Evolutionary conservation across 1,284 basidiomycete genomes (phyloP).

Genomic region (Vanrija humicola): DNA sequence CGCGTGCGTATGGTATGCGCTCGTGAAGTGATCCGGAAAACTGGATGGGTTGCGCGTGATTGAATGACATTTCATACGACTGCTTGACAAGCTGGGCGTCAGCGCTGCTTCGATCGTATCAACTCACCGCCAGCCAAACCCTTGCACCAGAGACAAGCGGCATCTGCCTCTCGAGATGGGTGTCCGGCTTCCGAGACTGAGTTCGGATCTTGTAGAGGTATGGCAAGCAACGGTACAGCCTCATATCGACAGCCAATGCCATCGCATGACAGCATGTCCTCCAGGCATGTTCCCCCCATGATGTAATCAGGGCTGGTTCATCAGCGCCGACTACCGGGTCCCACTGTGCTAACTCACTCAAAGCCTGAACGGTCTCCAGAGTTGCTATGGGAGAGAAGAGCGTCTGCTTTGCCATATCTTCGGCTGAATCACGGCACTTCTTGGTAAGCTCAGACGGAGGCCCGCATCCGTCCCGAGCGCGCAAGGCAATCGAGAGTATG

Average conservation of each 20-base stretch:
- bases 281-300: conserved; percentile 24
- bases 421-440: conserved; percentile 21
- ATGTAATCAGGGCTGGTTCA: conserved; percentile 1
- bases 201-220: conserved; percentile 15
- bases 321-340: neutral
- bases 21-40: conserved; percentile 9
- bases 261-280: conserved; percentile 26
- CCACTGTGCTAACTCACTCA: conserved; percentile 10
- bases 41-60: conserved; percentile 19
- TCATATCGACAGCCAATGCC: conserved; percentile 32
- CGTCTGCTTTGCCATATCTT: conserved; percentile 24
- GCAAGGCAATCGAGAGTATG: conserved; percentile 21
- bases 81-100: conserved; percentile 4
- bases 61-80: conserved; percentile 23
- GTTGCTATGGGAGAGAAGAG: conserved; percentile 28
- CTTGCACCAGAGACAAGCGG: conserved; percentile 20
- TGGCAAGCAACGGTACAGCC: conserved; percentile 25
- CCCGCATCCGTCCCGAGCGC: conserved; percentile 2
- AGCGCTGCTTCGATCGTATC: neutral
- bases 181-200: neutral
- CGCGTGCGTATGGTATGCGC: conserved; percentile 13
- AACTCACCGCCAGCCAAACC: conserved; percentile 21
- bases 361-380: conserved; percentile 28
- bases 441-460: conserved; percentile 12
- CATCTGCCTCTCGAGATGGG: conserved; percentile 1